phyloP scores from a whole-genome alignment of 495 filamentous ascomycete species.

The Astrothelium macrocarpum region DNA sequence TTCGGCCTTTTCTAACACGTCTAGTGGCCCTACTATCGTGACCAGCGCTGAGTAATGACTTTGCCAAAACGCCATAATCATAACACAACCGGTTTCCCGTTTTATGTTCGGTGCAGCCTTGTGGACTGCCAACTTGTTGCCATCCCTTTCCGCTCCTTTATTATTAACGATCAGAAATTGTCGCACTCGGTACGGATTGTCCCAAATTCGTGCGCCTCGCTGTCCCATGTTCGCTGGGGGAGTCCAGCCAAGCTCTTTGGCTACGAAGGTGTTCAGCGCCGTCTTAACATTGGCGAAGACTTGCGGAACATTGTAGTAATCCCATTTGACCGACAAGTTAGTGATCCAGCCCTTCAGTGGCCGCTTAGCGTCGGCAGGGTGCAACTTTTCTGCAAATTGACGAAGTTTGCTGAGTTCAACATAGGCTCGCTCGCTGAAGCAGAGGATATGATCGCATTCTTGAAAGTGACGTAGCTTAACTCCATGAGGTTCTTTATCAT shows the following conservation, averaged over 20 bases:
- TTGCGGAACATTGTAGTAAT: neutral
- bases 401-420: neutral
- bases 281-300: neutral
- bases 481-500: neutral
- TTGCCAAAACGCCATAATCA: neutral
- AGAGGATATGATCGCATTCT: neutral
- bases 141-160: neutral
- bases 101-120: neutral
- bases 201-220: neutral
- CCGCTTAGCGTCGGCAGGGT: neutral
- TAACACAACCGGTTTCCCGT: neutral
- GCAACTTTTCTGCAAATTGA: neutral
- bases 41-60: neutral
- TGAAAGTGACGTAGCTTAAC: neutral
- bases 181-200: neutral
- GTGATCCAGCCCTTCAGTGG: neutral
- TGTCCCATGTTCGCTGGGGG: neutral
- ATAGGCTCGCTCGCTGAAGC: neutral
- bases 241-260: neutral
- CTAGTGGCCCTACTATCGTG: neutral
- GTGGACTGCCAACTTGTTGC: neutral
- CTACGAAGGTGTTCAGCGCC: neutral
- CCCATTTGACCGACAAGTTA: neutral
- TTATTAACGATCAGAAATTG: neutral
- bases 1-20: neutral